phyloP scores from a whole-genome alignment of 2,329 filamentous ascomycete genomes.

The Alternaria angustiovoidea region DNA sequence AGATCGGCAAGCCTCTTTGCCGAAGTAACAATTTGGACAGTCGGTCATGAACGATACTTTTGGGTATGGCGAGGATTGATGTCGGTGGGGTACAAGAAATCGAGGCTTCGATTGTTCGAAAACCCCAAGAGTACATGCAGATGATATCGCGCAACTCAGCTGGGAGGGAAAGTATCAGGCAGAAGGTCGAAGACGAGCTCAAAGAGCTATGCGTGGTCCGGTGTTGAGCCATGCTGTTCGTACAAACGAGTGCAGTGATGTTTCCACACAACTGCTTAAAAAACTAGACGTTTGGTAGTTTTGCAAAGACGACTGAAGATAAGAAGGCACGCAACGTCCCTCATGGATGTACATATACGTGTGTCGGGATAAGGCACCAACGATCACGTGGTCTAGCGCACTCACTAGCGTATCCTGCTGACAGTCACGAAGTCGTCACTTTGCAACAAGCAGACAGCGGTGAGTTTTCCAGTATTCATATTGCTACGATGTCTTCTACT shows the following conservation, averaged over 20 bases:
- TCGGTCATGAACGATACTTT: neutral
- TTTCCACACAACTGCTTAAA: neutral
- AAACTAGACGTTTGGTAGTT: neutral
- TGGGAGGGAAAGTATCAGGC: neutral
- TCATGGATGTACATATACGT: neutral
- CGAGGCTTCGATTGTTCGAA: neutral
- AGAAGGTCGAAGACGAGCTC: neutral
- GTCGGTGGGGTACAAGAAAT: neutral
- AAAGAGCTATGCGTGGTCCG: neutral
- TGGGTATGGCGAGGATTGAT: neutral
- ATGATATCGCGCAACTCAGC: neutral
- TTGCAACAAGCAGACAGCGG: neutral
- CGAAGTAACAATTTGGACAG: neutral
- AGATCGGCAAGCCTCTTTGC: neutral
- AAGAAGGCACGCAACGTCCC: neutral
- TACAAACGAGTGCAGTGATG: neutral
- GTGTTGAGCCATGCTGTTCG: neutral
- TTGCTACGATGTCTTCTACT: slow-evolving; percentile 18
- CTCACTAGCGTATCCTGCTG: neutral
- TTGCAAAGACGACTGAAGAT: neutral
- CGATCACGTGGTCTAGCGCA: neutral
- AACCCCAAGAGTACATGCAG: neutral
- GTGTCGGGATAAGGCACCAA: neutral
- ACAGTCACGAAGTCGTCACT: neutral
- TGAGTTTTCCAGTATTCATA: slow-evolving; percentile 12